phyloP scores from a whole-genome alignment of 768 basidiomycete species.

The Pisolithus microcarpus region DNA sequence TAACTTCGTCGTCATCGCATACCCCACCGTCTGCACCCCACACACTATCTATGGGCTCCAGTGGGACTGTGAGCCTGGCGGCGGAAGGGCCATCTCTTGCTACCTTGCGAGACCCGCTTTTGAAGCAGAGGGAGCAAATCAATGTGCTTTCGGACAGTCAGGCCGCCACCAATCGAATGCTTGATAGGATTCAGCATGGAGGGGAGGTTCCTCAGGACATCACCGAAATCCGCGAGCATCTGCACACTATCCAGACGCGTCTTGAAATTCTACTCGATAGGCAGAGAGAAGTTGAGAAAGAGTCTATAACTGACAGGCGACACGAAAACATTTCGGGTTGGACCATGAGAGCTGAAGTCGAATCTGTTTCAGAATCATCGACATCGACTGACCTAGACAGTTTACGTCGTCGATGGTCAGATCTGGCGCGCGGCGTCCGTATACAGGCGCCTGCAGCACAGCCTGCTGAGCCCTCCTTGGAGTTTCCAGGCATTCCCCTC shows the following conservation, averaged over 20 bases:
- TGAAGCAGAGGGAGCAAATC: slow-evolving; percentile 52
- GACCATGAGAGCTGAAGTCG: slow-evolving; percentile 1
- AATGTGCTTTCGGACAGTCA: slow-evolving; percentile 59
- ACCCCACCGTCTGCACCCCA: slow-evolving; percentile 31
- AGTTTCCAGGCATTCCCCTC: slow-evolving; percentile 46
- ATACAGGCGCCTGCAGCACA: slow-evolving; percentile 39
- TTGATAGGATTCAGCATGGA: slow-evolving; percentile 56
- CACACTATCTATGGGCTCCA: slow-evolving; percentile 32
- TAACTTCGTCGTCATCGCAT: slow-evolving; percentile 26
- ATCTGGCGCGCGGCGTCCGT: slow-evolving; percentile 23
- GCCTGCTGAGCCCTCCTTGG: slow-evolving; percentile 44
- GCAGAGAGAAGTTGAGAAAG: slow-evolving; percentile 2
- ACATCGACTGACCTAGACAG: slow-evolving; percentile 21
- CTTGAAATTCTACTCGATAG: slow-evolving; percentile 9
- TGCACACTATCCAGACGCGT: slow-evolving; percentile 20
- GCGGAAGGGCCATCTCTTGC: slow-evolving; percentile 29
- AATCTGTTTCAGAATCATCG: slow-evolving; percentile 26
- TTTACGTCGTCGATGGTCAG: slow-evolving; percentile 21
- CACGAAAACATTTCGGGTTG: slow-evolving; percentile 14
- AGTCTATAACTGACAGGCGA: slow-evolving; percentile 12
- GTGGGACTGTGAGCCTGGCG: slow-evolving; percentile 30
- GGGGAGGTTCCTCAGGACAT: slow-evolving; percentile 35
- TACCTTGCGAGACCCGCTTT: slow-evolving; percentile 47
- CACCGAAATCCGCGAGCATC: slow-evolving; percentile 31
- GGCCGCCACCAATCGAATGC: slow-evolving; percentile 45